phyloP scores from a whole-genome alignment of 345 rosid genomes.

The Syzygium aqueum region DNA sequence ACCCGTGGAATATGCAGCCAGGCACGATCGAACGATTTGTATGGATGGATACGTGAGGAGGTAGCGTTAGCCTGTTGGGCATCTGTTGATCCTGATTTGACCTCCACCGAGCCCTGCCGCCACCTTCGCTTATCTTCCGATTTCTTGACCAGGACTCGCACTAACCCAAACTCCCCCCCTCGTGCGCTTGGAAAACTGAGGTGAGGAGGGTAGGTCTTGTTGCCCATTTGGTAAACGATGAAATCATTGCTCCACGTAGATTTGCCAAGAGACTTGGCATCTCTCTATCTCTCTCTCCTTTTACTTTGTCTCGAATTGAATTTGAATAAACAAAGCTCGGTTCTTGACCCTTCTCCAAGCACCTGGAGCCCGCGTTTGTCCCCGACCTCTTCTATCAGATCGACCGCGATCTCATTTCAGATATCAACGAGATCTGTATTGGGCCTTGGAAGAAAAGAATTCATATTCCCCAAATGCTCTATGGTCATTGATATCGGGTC shows the following conservation, averaged over 20 bases:
- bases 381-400: neutral
- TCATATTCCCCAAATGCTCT: neutral
- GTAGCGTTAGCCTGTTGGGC: neutral
- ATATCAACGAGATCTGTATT: neutral
- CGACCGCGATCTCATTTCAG: too few relatives aligned
- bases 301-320: neutral
- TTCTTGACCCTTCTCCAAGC: neutral
- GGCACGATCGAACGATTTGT: too few relatives aligned
- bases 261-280: neutral
- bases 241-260: neutral
- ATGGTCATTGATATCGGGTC: neutral
- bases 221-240: neutral
- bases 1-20: neutral
- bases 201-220: neutral
- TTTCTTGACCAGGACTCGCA: neutral
- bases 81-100: neutral
- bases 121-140: neutral
- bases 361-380: neutral
- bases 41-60: neutral
- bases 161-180: neutral
- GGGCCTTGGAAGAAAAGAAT: accelerated
- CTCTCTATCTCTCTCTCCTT: neutral
- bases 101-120: neutral
- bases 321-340: neutral
- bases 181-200: neutral